These are phyloP conservation scores for Trypethelium eluteriae DNA, from an alignment of 495 filamentous ascomycete genomes.

Conservation along the genomic window DNA sequence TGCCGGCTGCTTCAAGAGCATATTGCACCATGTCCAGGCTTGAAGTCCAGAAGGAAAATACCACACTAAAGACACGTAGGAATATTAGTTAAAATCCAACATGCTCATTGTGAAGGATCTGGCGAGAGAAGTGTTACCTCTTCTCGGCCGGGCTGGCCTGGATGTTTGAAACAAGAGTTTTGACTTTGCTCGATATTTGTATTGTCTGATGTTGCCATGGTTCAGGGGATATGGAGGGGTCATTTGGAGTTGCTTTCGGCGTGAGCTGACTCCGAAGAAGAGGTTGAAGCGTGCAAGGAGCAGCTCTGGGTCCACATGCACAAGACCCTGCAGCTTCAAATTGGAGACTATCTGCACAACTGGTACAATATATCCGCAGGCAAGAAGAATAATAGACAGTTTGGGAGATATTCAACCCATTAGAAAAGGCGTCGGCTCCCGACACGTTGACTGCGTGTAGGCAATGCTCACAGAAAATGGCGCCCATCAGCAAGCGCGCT, in stretches of 20 bases:
- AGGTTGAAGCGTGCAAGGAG: background rate
- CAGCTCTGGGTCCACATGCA: conserved; percentile 3
- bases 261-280: background rate
- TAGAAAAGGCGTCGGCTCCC: background rate
- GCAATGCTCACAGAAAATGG: conserved; percentile 3
- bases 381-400: conserved; percentile 1
- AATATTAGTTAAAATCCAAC: too few species aligned
- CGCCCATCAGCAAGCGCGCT: background rate
- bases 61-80: conserved; percentile 31
- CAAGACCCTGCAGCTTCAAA: background rate
- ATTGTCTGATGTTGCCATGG: background rate
- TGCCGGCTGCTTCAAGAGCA: conserved; percentile 28
- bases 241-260: background rate
- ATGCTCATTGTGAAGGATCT: too few species aligned
- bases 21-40: conserved; percentile 37
- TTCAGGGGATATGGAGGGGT: background rate
- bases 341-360: conserved; percentile 5
- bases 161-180: conserved; percentile 26
- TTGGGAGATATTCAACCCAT: background rate
- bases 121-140: background rate
- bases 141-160: conserved; percentile 6
- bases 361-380: background rate
- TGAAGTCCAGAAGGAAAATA: conserved; percentile 41
- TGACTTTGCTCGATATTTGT: conserved; percentile 15
- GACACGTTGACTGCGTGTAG: background rate